Conservation (phyloP, 169 alveolate genomes). For the Cryptosporidium xiaoi region DNA sequence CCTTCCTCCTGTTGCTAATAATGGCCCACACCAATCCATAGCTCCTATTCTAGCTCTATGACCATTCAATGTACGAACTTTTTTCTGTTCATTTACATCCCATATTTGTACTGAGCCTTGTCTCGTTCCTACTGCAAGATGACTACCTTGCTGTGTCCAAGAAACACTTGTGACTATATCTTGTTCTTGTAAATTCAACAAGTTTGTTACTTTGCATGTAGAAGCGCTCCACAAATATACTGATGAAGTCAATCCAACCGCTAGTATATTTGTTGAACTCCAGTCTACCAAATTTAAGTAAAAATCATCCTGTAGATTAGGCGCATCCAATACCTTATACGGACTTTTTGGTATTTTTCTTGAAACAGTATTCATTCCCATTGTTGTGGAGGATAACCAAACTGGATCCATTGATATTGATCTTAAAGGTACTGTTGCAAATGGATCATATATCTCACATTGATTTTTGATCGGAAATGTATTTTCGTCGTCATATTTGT, state of each 20-base stretch:
- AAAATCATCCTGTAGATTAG: conserved; percentile 92
- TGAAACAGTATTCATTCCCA: conserved; percentile 60
- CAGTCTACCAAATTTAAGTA: conserved; percentile 90
- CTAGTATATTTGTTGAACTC: conserved; percentile 86
- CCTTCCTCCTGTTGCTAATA: conserved; percentile 91
- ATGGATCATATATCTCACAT: conserved; percentile 64
- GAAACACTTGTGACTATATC: conserved; percentile 89
- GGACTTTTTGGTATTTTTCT: conserved; percentile 76
- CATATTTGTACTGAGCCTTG: conserved; percentile 89
- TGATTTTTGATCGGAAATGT: conserved; percentile 14
- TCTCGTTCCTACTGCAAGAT: conserved; percentile 88
- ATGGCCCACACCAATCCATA: conserved; percentile 89
- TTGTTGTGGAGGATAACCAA: conserved; percentile 43
- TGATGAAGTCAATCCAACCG: conserved; percentile 91
- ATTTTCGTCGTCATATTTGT: conserved; percentile 31
- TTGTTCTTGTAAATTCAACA: conserved; percentile 86
- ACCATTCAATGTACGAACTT: conserved; percentile 83
- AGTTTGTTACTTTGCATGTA: conserved; percentile 86
- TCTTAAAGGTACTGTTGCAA: conserved; percentile 71
- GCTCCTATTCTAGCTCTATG: conserved; percentile 93
- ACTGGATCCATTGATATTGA: conserved; percentile 72
- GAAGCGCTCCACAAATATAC: conserved; percentile 92
- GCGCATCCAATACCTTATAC: conserved; percentile 90
- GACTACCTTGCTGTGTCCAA: conserved; percentile 90
- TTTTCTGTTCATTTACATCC: conserved; percentile 78